Conservation (phyloP, 2,329 filamentous ascomycete species). For the Pyrenophora graminea region DNA sequence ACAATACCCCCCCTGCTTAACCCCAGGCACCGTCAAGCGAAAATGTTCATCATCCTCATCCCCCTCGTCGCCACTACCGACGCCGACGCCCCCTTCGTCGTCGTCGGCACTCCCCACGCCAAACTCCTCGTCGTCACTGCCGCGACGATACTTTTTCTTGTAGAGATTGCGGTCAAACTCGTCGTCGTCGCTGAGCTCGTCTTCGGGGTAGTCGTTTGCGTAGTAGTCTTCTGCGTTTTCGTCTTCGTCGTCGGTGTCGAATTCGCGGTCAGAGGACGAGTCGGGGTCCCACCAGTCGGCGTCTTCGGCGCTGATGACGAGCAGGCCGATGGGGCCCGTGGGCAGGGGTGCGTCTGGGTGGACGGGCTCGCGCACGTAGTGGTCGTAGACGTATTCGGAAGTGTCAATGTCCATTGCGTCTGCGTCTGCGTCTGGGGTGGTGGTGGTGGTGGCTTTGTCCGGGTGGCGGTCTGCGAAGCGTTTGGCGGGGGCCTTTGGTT, state of each 20-base stretch:
- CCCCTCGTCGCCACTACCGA: conserved; percentile 24
- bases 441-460: conserved; percentile 29
- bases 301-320: conserved; percentile 57
- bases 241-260: conserved; percentile 65
- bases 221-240: conserved; percentile 77
- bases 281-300: conserved; percentile 63
- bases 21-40: conserved; percentile 34
- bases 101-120: conserved; percentile 16
- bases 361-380: conserved; percentile 58
- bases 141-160: conserved; percentile 42
- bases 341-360: conserved; percentile 42
- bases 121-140: conserved; percentile 49
- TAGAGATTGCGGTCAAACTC: conserved; percentile 58
- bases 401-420: conserved; percentile 48
- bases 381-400: conserved; percentile 66
- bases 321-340: conserved; percentile 47
- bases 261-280: conserved; percentile 57
- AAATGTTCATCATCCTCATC: conserved; percentile 39
- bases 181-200: conserved; percentile 74
- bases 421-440: conserved; percentile 10
- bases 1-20: conserved; percentile 30
- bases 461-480: conserved; percentile 44
- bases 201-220: conserved; percentile 78
- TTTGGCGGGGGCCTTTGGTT: conserved; percentile 40
- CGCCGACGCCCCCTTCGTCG: conserved; percentile 24